Conservation (phyloP, 208 protist species). For the Crithidia expoeki region DNA sequence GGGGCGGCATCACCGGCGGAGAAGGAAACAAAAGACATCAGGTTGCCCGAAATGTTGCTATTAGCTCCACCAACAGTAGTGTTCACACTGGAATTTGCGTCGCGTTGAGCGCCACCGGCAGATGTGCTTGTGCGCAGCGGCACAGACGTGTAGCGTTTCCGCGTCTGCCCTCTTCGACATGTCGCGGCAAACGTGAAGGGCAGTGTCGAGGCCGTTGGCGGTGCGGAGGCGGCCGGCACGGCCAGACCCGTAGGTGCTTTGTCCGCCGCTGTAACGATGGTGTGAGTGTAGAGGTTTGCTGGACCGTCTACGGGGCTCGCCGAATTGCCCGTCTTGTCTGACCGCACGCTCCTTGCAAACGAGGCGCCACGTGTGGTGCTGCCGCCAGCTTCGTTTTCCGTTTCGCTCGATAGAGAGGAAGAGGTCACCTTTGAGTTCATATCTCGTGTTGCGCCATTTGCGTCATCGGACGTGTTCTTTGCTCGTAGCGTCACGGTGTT, state of each 20-base stretch:
- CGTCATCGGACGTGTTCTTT: background rate
- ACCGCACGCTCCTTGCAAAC: slow-evolving; percentile 3
- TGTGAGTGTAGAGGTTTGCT: slow-evolving; percentile 42
- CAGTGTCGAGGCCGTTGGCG: no score
- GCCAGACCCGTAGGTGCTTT: slow-evolving; percentile 37
- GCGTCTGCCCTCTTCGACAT: no score
- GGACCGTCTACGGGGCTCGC: slow-evolving; percentile 5
- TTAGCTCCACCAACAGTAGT: background rate
- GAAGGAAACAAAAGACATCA: background rate
- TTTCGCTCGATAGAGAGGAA: background rate
- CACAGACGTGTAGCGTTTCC: slow-evolving; percentile 18
- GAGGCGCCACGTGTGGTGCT: slow-evolving; percentile 6
- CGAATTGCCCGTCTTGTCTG: background rate
- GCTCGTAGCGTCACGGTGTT: background rate
- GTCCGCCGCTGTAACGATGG: slow-evolving; percentile 34
- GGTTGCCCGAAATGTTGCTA: background rate
- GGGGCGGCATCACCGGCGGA: background rate
- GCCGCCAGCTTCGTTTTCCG: background rate
- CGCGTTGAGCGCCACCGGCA: no score
- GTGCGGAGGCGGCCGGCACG: slow-evolving; percentile 5
- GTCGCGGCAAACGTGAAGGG: no score
- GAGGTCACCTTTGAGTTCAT: background rate
- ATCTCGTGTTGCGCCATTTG: background rate
- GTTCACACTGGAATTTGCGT: background rate
- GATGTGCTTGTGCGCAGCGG: slow-evolving; percentile 5